Evolutionary conservation across 495 filamentous ascomycete genomes (phyloP).

Genomic region (Glarea lozoyensis): DNA sequence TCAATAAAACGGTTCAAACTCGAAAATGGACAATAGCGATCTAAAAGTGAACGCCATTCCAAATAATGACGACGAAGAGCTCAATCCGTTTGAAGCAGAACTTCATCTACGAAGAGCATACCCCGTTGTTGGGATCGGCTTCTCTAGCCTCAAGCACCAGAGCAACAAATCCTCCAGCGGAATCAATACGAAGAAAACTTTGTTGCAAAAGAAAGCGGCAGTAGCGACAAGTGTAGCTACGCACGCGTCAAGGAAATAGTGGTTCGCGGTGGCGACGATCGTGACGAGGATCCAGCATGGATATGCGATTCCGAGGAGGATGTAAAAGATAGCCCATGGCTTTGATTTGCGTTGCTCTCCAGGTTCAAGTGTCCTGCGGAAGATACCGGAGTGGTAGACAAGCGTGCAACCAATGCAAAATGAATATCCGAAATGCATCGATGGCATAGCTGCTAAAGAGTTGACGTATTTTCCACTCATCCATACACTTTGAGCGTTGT

Average conservation of each 20-base stretch:
- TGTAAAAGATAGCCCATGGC: slow-evolving; percentile 33
- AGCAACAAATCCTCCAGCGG: slow-evolving; percentile 48
- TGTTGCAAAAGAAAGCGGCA: slow-evolving; percentile 40
- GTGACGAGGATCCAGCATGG: slow-evolving; percentile 49
- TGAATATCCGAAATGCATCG: slow-evolving; percentile 50
- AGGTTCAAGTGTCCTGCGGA: slow-evolving; percentile 35
- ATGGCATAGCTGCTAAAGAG: slow-evolving; percentile 48
- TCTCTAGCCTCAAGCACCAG: slow-evolving; percentile 46
- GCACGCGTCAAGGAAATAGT: slow-evolving; percentile 54
- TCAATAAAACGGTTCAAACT: too few relatives aligned
- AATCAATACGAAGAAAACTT: slow-evolving; percentile 43
- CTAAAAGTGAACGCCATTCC: background rate
- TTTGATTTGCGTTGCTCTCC: slow-evolving; percentile 32
- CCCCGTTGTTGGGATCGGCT: slow-evolving; percentile 48
- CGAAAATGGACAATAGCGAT: too few relatives aligned
- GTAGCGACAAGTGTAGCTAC: slow-evolving; percentile 40
- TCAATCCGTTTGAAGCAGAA: background rate
- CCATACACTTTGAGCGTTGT: slow-evolving; percentile 50
- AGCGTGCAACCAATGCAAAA: slow-evolving; percentile 52
- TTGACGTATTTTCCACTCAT: slow-evolving; percentile 50
- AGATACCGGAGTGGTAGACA: slow-evolving; percentile 48
- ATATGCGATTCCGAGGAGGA: slow-evolving; percentile 43
- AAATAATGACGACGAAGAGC: too few relatives aligned
- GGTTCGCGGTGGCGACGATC: slow-evolving; percentile 59
- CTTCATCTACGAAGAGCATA: slow-evolving; percentile 16